Conservation (phyloP, 1,284 basidiomycete species). For the Ustilago vetiveriae region DNA sequence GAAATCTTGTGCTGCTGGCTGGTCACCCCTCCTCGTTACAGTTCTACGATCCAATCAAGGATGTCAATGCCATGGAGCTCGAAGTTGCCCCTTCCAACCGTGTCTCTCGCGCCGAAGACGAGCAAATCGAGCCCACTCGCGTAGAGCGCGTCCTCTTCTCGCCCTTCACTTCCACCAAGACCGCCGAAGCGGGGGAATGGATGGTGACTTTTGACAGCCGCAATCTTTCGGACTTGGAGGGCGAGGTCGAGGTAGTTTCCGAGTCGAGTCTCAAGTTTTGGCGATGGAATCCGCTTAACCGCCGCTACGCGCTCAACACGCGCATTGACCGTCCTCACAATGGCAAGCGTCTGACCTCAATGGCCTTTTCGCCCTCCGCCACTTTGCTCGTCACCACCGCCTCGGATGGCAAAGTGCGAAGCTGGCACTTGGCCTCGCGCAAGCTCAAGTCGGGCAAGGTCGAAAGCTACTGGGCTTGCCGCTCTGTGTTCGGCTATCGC, state of each 20-base stretch:
- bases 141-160: conserved; percentile 80
- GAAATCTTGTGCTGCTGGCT: conserved; percentile 77
- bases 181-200: conserved; percentile 72
- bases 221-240: conserved; percentile 28
- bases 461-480: conserved; percentile 61
- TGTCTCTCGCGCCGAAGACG: conserved; percentile 83
- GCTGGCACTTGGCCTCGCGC: conserved; percentile 71
- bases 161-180: conserved; percentile 49
- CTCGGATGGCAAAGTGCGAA: conserved; percentile 76
- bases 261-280: conserved; percentile 90
- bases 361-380: conserved; percentile 73
- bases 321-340: conserved; percentile 90
- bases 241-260: conserved; percentile 71
- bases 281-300: conserved; percentile 75
- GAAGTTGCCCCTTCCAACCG: conserved; percentile 94
- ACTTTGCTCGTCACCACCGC: conserved; percentile 75
- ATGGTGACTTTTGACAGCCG: conserved; percentile 90
- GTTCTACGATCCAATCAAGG: conserved; percentile 81
- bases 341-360: conserved; percentile 73
- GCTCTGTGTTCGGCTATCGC: conserved; percentile 61
- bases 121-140: conserved; percentile 78
- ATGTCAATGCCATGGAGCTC: conserved; percentile 82
- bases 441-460: conserved; percentile 53
- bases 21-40: conserved; percentile 95
- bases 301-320: conserved; percentile 75